These are phyloP conservation scores for Alternaria burnsii DNA, from an alignment of 2,329 filamentous ascomycete species.

Conservation along the genomic window DNA sequence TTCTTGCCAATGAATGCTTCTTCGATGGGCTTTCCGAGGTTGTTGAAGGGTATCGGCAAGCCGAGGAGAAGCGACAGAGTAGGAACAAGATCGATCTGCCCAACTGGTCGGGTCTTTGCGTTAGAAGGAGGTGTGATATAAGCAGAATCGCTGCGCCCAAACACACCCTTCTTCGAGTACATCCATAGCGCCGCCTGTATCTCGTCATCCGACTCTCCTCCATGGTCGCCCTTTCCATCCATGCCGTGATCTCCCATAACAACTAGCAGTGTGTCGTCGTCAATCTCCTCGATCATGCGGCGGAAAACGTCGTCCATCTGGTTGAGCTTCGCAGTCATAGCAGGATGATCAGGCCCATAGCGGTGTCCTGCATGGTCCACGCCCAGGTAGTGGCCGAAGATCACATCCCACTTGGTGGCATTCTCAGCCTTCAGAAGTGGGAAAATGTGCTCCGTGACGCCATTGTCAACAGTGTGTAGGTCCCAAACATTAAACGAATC, in stretches of 20 bases:
- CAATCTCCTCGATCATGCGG: constrained; percentile 74
- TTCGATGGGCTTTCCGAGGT: constrained; percentile 89
- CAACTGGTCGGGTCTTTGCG: constrained; percentile 78
- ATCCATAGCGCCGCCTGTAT: constrained; percentile 96
- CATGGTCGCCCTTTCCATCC: constrained; percentile 96
- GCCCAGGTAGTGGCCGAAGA: constrained; percentile 91
- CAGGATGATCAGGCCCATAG: constrained; percentile 90
- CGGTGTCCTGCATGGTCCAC: constrained; percentile 97
- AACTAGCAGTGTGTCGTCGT: constrained; percentile 86
- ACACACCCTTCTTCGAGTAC: constrained; percentile 89
- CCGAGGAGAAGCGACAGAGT: constrained; percentile 88
- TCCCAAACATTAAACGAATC: constrained; percentile 99
- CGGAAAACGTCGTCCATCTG: constrained; percentile 89
- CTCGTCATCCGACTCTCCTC: constrained; percentile 97
- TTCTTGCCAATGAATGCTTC: constrained; percentile 83
- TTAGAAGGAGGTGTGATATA: constrained; percentile 67
- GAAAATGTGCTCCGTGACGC: constrained; percentile 88
- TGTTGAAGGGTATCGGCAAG: constrained; percentile 95
- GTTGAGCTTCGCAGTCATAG: constrained; percentile 87
- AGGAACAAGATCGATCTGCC: constrained; percentile 93
- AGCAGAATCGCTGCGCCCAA: constrained; percentile 76
- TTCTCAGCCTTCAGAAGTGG: constrained; percentile 76
- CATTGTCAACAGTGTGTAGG: constrained; percentile 94
- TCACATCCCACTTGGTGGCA: constrained; percentile 83
- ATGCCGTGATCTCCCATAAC: constrained; percentile 99